phyloP scores from a whole-genome alignment of 257 asterid genomes.

The Salvia splendens region DNA sequence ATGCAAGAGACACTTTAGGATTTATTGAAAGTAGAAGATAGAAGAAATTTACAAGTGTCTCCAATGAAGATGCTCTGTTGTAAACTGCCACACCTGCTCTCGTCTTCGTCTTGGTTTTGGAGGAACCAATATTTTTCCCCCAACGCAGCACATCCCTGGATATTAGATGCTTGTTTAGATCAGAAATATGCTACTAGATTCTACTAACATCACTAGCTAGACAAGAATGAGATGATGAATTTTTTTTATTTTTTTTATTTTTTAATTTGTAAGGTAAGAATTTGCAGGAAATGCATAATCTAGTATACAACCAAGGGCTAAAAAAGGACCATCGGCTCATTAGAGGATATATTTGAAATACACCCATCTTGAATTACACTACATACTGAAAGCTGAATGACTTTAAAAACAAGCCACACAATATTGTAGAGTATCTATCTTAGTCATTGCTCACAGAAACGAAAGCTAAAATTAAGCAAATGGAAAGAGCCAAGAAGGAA shows the following conservation, averaged over 20 bases:
- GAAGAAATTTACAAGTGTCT: constrained; percentile 75
- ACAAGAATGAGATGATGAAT: neutral
- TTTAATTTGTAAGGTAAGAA: constrained; percentile 3
- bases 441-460: constrained; percentile 2
- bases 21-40: constrained; percentile 10
- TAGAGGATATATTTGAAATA: constrained; percentile 1
- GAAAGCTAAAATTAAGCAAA: constrained; percentile 29
- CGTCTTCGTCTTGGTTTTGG: constrained; percentile 82
- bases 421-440: neutral
- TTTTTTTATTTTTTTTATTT: too few species aligned
- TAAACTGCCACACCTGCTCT: constrained; percentile 97
- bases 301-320: constrained; percentile 9
- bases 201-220: neutral
- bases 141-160: constrained; percentile 90
- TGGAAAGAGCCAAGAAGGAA: constrained; percentile 19
- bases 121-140: constrained; percentile 90
- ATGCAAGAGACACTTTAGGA: constrained; percentile 14
- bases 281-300: constrained; percentile 9
- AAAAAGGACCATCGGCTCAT: neutral
- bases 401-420: neutral
- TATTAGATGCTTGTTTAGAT: constrained; percentile 29
- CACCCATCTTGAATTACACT: neutral
- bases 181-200: constrained; percentile 17
- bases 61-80: constrained; percentile 93
- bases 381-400: constrained; percentile 13